Conservation (phyloP, 768 basidiomycete species). For the Pleurotus tuber-regium region DNA sequence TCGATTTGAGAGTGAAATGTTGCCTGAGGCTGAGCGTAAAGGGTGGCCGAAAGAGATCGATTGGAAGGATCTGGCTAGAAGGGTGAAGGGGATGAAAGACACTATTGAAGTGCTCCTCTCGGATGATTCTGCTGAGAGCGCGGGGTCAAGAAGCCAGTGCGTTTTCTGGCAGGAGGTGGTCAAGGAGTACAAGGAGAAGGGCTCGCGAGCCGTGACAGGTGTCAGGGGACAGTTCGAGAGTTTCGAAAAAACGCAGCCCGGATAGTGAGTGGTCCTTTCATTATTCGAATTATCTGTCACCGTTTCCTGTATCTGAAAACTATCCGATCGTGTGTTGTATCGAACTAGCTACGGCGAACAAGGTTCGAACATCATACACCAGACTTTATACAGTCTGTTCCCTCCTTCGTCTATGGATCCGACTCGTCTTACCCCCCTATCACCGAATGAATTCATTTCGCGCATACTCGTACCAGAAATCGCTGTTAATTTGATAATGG, state of each 20-base stretch:
- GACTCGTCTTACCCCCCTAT: constrained; percentile 58
- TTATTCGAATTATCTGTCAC: not conserved
- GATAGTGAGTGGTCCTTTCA: constrained; percentile 64
- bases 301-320: not conserved
- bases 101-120: constrained; percentile 7
- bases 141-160: constrained; percentile 37
- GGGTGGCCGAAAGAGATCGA: constrained; percentile 80
- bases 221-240: constrained; percentile 73
- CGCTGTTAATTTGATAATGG: constrained; percentile 75
- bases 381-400: constrained; percentile 73
- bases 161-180: constrained; percentile 70
- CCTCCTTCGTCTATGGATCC: constrained; percentile 59
- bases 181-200: constrained; percentile 61
- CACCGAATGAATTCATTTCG: constrained; percentile 73
- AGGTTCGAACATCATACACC: constrained; percentile 78
- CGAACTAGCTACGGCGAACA: constrained; percentile 86
- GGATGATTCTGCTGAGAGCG: constrained; percentile 7
- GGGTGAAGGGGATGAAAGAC: constrained; percentile 51
- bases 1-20: constrained; percentile 67
- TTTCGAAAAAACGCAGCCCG: constrained; percentile 83
- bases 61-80: constrained; percentile 50
- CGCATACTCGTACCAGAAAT: constrained; percentile 90
- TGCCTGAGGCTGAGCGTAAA: constrained; percentile 66
- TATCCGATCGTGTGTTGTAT: too few species aligned
- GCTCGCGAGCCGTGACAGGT: constrained; percentile 62